Conservation (phyloP, 176 grass and related monocot genomes). For the Secale cereale region DNA sequence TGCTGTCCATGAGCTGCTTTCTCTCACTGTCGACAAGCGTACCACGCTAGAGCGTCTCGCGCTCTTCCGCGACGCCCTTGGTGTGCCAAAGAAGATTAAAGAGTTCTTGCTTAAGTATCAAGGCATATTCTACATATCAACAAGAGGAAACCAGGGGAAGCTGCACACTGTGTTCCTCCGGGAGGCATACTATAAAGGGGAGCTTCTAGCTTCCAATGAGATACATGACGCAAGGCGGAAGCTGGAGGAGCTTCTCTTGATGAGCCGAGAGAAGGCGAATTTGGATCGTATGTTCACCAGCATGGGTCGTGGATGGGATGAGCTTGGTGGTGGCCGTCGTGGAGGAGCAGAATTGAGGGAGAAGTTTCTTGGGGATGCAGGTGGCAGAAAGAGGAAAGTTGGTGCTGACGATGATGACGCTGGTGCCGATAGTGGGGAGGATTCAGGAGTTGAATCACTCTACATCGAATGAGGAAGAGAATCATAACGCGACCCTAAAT, state of each 20-base stretch:
- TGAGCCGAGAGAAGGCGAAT: conserved; percentile 67
- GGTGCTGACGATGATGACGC: conserved; percentile 24
- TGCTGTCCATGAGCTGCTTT: conserved; percentile 74
- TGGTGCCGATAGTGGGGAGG: conserved; percentile 53
- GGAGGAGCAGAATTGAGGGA: conserved; percentile 38
- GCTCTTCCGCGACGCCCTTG: conserved; percentile 60
- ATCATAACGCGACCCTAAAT: neutral
- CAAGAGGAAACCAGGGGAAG: conserved; percentile 77
- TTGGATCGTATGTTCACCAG: conserved; percentile 88
- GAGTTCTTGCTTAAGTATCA: conserved; percentile 87
- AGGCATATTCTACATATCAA: conserved; percentile 91
- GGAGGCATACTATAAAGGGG: conserved; percentile 73
- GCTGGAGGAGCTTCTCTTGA: conserved; percentile 65
- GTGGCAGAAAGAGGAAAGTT: conserved; percentile 8
- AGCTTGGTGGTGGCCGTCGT: conserved; percentile 8
- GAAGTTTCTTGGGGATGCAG: conserved; percentile 33
- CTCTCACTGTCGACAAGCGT: conserved; percentile 63
- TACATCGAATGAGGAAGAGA: conserved; percentile 59
- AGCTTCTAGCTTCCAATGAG: conserved; percentile 59
- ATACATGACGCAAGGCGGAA: conserved; percentile 50
- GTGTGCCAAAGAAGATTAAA: conserved; percentile 85
- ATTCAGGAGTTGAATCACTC: conserved; percentile 86
- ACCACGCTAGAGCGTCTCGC: conserved; percentile 82
- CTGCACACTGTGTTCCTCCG: conserved; percentile 83
- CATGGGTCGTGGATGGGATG: conserved; percentile 53